Evolutionary conservation across 306 rosid genomes (phyloP), one percentile per base, ranked within the genome.

Genomic region (Glycine soja): DNA sequence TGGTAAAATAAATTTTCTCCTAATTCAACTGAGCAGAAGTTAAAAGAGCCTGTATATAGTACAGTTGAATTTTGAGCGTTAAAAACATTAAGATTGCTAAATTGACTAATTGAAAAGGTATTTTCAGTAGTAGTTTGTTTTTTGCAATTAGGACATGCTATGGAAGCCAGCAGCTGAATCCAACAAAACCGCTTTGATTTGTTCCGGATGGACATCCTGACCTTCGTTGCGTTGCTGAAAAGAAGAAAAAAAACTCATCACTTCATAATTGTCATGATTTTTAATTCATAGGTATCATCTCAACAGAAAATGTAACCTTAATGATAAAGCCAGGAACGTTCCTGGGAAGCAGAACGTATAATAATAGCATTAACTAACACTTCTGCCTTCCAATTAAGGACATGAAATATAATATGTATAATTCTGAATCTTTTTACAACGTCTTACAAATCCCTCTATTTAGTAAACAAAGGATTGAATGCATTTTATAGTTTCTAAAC

Each of bases 211-310:
- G 24, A 88, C 87, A 34, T 90, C 88, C 69, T 88, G 88, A n/a
- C 89, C 89, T 82, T 90, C 93, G 85, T 80, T 83, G 83, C 89
- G 80, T 88, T 89, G 91, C 96, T 88, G 91, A 46, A 53, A 32
- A 34, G 30, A 24, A 24, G 2, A 24, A 24, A 24, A 42, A 32
- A 34, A 32, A 12, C 66, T 10, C n/a, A 30, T 61, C 66, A 10
- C 14, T 61, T 30, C 36, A 30, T 30, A 61, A 30, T 2, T 24
- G 30, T 11, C 43, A 62, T 15, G 38, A 16, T 64, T n/a, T 65
- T 66, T 66, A 15, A 64, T 61, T 46, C 8, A 7, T 14, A 62
- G 72, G 32, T 18, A 72, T 38, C 5, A 66, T 62, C 43, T 63
- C 52, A 24, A 24, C n/a, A 30, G 5, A 34, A 47, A 0, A 50